These are phyloP conservation scores for Rhododendron ferrugineum DNA, from an alignment of 148 eudicot genomes.

Conservation along the genomic window DNA sequence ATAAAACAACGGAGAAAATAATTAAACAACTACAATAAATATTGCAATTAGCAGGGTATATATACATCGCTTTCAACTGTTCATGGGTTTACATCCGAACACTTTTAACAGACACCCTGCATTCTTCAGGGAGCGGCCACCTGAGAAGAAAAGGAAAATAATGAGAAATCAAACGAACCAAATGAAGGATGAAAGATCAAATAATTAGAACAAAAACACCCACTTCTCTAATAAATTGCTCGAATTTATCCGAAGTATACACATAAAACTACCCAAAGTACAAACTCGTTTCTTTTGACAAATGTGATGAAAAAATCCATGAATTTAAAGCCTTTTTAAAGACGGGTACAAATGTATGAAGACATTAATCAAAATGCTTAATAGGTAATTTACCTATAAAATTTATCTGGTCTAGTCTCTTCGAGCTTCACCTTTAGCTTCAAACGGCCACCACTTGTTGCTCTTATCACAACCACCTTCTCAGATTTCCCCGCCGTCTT, in stretches of 20 bases:
- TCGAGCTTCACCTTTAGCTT: not conserved
- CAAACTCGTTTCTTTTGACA: not conserved
- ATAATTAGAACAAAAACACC: not conserved
- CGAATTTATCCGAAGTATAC: not conserved
- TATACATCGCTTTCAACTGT: not conserved
- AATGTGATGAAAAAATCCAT: not conserved
- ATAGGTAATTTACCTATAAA: not conserved
- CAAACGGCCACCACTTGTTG: not conserved
- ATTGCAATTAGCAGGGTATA: not conserved
- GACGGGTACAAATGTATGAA: not conserved
- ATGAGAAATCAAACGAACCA: not conserved
- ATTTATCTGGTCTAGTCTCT: not conserved
- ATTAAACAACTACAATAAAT: too few species aligned
- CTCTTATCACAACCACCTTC: conserved; percentile 1
- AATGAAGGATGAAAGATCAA: not conserved
- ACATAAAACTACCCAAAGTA: not conserved
- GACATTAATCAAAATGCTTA: not conserved
- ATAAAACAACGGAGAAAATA: too few species aligned
- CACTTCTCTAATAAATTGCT: not conserved
- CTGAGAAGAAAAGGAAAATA: not conserved
- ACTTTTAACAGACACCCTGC: not conserved
- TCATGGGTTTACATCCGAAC: not conserved
- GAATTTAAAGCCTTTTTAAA: not conserved
- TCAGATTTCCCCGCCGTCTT: not conserved
- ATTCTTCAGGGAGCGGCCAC: not conserved